Percentiles rank a stretch among this genome's conserved stretches.
phyloP scores from a whole-genome alignment of 202 grass and related monocot genomes.

The Dendrocalamus latiflorus region DNA sequence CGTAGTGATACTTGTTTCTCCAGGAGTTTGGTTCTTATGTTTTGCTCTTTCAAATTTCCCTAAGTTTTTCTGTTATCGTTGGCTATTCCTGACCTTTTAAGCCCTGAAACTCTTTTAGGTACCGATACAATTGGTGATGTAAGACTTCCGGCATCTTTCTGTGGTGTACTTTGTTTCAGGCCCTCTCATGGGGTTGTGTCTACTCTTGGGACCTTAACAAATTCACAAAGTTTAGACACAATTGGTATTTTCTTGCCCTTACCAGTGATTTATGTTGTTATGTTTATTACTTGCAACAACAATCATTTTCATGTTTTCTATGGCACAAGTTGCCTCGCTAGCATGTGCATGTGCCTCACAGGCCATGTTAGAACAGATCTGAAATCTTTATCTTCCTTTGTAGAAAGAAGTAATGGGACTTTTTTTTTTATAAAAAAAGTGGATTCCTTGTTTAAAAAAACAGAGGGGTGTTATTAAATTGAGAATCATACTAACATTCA shows the following conservation, averaged over 20 bases:
- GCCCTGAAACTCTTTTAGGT: constrained; percentile 42
- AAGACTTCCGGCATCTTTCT: constrained; percentile 91
- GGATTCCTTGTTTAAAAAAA: background rate
- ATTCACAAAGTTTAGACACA: constrained; percentile 87
- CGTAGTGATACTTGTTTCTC: too few species aligned
- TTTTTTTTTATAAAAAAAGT: background rate
- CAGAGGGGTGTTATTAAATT: background rate
- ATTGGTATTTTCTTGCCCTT: constrained; percentile 51
- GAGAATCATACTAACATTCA: background rate
- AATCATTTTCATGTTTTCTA: constrained; percentile 3
- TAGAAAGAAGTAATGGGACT: background rate
- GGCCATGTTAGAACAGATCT: background rate
- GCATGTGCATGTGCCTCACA: background rate
- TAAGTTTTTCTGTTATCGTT: background rate
- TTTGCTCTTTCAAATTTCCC: constrained; percentile 8
- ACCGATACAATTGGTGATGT: constrained; percentile 85
- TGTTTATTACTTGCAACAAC: constrained; percentile 10
- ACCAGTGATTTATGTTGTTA: background rate
- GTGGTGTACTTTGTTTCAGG: constrained; percentile 76
- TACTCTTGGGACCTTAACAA: constrained; percentile 66
- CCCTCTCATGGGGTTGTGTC: constrained; percentile 85
- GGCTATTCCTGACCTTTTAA: constrained; percentile 6
- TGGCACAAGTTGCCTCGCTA: background rate
- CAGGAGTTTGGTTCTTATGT: too few species aligned
- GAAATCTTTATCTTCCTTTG: background rate